These are phyloP conservation scores for Ramalina peruviana DNA, from an alignment of 495 filamentous ascomycete genomes.

Conservation along the genomic window DNA sequence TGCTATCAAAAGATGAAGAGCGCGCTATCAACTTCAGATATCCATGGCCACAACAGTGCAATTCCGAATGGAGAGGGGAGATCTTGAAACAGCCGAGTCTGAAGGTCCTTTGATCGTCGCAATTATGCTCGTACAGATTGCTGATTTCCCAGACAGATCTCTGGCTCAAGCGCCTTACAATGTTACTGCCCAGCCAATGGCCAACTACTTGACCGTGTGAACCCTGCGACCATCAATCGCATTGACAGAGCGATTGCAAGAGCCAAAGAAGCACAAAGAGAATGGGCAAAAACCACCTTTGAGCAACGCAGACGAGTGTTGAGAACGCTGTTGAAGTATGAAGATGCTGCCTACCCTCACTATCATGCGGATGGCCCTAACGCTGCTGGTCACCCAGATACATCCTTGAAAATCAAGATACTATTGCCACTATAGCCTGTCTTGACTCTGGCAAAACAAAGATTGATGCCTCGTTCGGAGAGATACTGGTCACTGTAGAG, in stretches of 20 bases:
- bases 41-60: constrained; percentile 42
- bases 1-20: constrained; percentile 24
- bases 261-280: constrained; percentile 57
- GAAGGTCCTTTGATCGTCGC: constrained; percentile 21
- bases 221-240: constrained; percentile 60
- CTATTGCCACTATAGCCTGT: constrained; percentile 73
- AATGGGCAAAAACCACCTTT: constrained; percentile 75
- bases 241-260: constrained; percentile 69
- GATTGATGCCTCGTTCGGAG: constrained; percentile 83
- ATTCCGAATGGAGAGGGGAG: constrained; percentile 38
- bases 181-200: constrained; percentile 90
- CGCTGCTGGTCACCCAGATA: constrained; percentile 29
- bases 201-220: constrained; percentile 63
- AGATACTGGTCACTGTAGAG: constrained; percentile 85
- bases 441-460: constrained; percentile 96
- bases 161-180: constrained; percentile 49
- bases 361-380: not conserved
- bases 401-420: constrained; percentile 79
- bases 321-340: constrained; percentile 62
- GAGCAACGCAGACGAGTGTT: constrained; percentile 65
- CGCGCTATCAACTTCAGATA: constrained; percentile 43
- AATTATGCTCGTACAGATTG: not conserved
- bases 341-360: not conserved
- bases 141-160: constrained; percentile 21
- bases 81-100: constrained; percentile 48